These are phyloP conservation scores for Abrus pulchellus DNA, from an alignment of 306 rosid genomes.

Conservation along the genomic window DNA sequence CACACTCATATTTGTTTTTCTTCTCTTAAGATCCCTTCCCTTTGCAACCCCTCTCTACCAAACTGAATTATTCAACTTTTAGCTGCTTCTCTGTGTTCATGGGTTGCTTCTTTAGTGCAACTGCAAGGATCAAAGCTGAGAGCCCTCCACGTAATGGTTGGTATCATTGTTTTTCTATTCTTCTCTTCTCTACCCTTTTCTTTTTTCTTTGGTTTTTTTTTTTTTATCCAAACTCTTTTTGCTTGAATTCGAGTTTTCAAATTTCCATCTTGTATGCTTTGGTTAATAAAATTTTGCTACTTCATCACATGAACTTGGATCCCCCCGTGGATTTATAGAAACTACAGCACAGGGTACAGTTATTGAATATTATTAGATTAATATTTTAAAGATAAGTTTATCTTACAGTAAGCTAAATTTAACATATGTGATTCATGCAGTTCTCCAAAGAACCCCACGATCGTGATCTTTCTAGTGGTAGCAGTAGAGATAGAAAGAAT, in stretches of 20 bases:
- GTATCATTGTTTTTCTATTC: constrained; percentile 14
- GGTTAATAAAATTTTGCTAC: not conserved
- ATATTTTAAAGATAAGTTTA: too few species aligned
- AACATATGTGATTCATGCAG: not conserved
- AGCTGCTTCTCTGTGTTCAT: constrained; percentile 50
- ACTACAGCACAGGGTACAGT: too few species aligned
- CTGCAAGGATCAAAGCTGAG: constrained; percentile 84
- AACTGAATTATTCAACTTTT: constrained; percentile 43
- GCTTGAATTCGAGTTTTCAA: constrained; percentile 17
- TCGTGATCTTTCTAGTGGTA: constrained; percentile 14
- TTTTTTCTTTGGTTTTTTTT: constrained; percentile 13
- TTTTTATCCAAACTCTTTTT: constrained; percentile 22
- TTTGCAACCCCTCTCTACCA: constrained; percentile 33
- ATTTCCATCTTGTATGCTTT: constrained; percentile 26
- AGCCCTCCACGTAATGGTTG: constrained; percentile 84
- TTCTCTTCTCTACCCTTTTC: not conserved
- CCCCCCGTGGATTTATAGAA: too few species aligned
- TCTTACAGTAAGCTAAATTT: too few species aligned
- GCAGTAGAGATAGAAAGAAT: not conserved
- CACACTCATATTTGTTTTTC: constrained; percentile 33
- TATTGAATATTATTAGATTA: too few species aligned
- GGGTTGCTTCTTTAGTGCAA: constrained; percentile 83
- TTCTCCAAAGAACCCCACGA: not conserved
- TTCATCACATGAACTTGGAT: not conserved
- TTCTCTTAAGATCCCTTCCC: constrained; percentile 32